Evolutionary conservation across 305 asterid species (phyloP).

Genomic region (Nicotiana rustica): DNA sequence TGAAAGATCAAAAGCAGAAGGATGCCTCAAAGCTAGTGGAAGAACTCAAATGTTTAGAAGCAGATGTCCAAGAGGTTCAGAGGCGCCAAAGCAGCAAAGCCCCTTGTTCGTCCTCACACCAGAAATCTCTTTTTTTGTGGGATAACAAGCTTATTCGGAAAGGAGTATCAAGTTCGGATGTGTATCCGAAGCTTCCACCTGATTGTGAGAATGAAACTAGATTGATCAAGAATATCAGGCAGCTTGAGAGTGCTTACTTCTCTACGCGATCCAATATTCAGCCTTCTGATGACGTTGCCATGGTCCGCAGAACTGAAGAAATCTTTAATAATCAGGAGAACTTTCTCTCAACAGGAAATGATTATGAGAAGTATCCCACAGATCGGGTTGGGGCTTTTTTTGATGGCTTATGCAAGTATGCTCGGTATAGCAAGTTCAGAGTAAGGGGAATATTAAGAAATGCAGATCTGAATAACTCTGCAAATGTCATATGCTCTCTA

Average conservation of each 20-base stretch:
- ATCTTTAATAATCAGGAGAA: conserved; percentile 60
- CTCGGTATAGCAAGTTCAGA: conserved; percentile 78
- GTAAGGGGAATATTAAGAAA: conserved; percentile 68
- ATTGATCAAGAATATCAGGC: conserved; percentile 64
- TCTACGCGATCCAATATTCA: conserved; percentile 75
- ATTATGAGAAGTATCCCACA: conserved; percentile 43
- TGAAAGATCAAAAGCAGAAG: conserved; percentile 75
- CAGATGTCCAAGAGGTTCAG: conserved; percentile 82
- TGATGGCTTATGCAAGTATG: conserved; percentile 88
- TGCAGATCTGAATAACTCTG: conserved; percentile 77
- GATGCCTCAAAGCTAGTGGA: conserved; percentile 66
- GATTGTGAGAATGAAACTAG: conserved; percentile 52
- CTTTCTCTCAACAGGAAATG: conserved; percentile 48
- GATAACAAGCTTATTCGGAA: conserved; percentile 40
- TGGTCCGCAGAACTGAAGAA: conserved; percentile 56
- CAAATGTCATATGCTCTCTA: conserved; percentile 91
- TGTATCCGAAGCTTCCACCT: conserved; percentile 42
- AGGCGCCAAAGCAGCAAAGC: conserved; percentile 60
- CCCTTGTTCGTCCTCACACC: conserved; percentile 44
- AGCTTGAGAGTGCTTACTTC: conserved; percentile 89
- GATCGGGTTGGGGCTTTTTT: conserved; percentile 83
- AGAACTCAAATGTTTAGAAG: conserved; percentile 73
- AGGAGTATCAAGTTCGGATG: conserved; percentile 47
- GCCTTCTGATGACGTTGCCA: conserved; percentile 49
- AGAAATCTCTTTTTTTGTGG: conserved; percentile 40